phyloP scores from a whole-genome alignment of 2,329 filamentous ascomycete species.

The Cordyceps cicadae region DNA sequence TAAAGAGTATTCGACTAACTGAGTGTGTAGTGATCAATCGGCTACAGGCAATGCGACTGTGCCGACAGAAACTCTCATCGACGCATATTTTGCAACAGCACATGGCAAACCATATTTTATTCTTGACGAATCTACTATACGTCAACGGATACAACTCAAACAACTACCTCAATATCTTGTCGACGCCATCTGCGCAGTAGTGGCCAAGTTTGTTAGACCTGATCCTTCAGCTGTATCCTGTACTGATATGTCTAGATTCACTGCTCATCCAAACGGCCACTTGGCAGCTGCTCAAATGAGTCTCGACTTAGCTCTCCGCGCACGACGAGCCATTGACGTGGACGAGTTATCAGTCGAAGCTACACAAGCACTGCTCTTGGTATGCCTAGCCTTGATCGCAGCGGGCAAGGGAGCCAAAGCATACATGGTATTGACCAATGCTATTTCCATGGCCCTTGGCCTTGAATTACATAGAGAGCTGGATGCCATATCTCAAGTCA shows the following conservation, averaged over 20 bases:
- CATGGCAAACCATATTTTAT: conserved; percentile 79
- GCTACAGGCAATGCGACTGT: conserved; percentile 29
- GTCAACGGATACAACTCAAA: conserved; percentile 62
- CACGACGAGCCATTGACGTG: conserved; percentile 62
- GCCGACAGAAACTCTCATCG: conserved; percentile 56
- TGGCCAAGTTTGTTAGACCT: conserved; percentile 43
- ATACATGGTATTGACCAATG: conserved; percentile 78
- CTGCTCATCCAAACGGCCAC: conserved; percentile 57
- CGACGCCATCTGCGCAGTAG: conserved; percentile 52
- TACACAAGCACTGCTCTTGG: conserved; percentile 65
- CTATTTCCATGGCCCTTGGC: conserved; percentile 74
- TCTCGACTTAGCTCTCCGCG: conserved; percentile 63
- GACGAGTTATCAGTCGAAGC: conserved; percentile 76
- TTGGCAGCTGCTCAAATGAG: conserved; percentile 60
- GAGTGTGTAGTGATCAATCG: conserved; percentile 34
- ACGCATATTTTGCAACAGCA: conserved; percentile 71
- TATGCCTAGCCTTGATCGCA: conserved; percentile 69
- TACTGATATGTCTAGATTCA: conserved; percentile 46
- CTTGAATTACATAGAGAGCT: conserved; percentile 74
- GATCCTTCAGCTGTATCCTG: conserved; percentile 5
- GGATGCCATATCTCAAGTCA: conserved; percentile 52
- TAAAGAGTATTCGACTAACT: conserved; percentile 2
- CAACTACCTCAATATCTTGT: conserved; percentile 52
- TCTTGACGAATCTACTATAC: conserved; percentile 65
- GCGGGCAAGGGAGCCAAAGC: conserved; percentile 74